A percentile compares a stretch with the other conserved stretches of the same genome.
Evolutionary conservation across 177 flowering plant genomes (phyloP).

Genomic region (Telopea speciosissima): DNA sequence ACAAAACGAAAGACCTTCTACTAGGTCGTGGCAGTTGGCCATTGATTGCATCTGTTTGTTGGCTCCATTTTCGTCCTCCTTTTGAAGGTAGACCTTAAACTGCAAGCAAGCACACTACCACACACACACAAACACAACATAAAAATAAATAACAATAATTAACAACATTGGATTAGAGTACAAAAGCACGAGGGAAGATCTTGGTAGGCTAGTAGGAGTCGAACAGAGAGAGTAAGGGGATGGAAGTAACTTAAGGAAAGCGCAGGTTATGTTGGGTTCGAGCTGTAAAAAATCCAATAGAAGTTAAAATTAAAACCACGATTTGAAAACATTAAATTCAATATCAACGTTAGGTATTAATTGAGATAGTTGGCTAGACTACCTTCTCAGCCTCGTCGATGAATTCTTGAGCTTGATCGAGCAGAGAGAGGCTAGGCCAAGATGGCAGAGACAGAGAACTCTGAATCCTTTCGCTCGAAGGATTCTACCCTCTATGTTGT

Average conservation of each 20-base stretch:
- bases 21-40: slow-evolving; percentile 72
- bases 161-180: not conserved
- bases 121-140: too few species aligned
- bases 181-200: not conserved
- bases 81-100: slow-evolving; percentile 84
- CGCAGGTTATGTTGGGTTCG: slow-evolving; percentile 65
- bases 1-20: too few species aligned
- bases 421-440: slow-evolving; percentile 70
- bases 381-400: slow-evolving; percentile 90
- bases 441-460: slow-evolving; percentile 82
- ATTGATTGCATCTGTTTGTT: slow-evolving; percentile 63
- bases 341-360: not conserved
- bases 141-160: too few species aligned
- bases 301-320: not conserved
- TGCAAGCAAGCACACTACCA: slow-evolving; percentile 21
- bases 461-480: slow-evolving; percentile 85
- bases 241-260: slow-evolving; percentile 74
- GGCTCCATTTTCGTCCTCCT: slow-evolving; percentile 51
- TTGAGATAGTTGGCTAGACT: not conserved
- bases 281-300: slow-evolving; percentile 46
- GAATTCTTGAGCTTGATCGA: slow-evolving; percentile 88
- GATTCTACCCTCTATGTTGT: slow-evolving; percentile 47
- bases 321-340: too few species aligned
- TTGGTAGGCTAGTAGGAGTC: not conserved
- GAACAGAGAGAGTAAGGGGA: slow-evolving; percentile 16